Conservation (phyloP, 164 flowering plant genomes). For the Taxillus chinensis region DNA sequence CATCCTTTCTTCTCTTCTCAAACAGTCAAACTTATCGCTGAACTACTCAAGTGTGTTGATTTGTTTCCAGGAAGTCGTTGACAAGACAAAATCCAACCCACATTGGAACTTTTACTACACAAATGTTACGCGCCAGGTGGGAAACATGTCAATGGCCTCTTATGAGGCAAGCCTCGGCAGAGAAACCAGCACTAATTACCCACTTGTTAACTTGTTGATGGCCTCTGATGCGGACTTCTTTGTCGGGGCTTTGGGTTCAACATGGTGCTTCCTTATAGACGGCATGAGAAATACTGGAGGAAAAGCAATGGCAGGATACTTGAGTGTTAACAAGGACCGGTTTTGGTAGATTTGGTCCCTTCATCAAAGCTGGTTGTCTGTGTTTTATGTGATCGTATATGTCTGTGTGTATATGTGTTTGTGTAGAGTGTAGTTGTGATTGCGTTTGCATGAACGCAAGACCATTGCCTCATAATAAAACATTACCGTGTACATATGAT, state of each 20-base stretch:
- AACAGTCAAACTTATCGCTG: not conserved
- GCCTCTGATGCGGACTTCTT: constrained; percentile 71
- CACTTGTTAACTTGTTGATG: constrained; percentile 70
- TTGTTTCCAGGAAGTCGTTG: constrained; percentile 61
- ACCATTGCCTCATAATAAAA: no score
- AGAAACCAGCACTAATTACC: constrained; percentile 69
- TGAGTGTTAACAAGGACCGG: constrained; percentile 70
- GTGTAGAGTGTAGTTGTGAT: no score
- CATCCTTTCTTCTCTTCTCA: not conserved
- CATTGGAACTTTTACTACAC: constrained; percentile 83
- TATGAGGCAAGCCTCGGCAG: constrained; percentile 92
- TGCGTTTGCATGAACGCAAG: no score
- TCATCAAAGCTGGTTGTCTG: not conserved
- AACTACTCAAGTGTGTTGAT: not conserved
- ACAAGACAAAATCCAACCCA: constrained; percentile 41
- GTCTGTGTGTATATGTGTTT: no score
- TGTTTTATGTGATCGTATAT: no score
- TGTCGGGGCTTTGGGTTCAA: constrained; percentile 91
- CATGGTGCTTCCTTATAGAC: constrained; percentile 94
- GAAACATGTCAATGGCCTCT: constrained; percentile 70
- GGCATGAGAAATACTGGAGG: constrained; percentile 95
- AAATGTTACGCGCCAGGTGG: constrained; percentile 67
- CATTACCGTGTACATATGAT: no score
- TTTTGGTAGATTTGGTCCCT: constrained; percentile 41
- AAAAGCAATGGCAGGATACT: constrained; percentile 71